A percentile compares a stretch with the other conserved stretches of the same genome.
Evolutionary conservation across 148 eudicot species (phyloP).

Genomic region (Pharnaceum exiguum): DNA sequence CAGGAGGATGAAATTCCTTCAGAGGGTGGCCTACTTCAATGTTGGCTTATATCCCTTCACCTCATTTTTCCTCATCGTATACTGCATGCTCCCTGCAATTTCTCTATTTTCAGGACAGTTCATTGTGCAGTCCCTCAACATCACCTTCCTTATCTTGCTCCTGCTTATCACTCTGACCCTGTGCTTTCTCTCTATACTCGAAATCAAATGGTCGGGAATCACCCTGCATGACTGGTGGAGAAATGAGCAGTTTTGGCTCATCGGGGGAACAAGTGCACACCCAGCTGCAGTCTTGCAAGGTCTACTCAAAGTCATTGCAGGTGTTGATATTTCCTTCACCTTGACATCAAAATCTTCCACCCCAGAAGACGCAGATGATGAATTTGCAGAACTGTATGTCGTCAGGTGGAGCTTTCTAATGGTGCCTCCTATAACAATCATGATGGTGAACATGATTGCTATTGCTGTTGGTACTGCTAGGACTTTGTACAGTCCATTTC

Average conservation of each 20-base stretch:
- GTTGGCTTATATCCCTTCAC: slow-evolving; percentile 95
- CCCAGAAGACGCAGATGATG: slow-evolving; percentile 81
- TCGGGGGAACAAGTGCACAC: slow-evolving; percentile 97
- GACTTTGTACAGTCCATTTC: slow-evolving; percentile 89
- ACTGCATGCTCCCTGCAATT: slow-evolving; percentile 84
- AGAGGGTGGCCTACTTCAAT: slow-evolving; percentile 82
- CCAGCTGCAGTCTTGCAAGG: slow-evolving; percentile 95
- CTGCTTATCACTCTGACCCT: slow-evolving; percentile 67
- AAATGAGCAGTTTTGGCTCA: slow-evolving; percentile 96
- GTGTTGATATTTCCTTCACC: slow-evolving; percentile 90
- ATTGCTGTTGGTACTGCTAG: slow-evolving; percentile 72
- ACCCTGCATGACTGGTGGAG: slow-evolving; percentile 99
- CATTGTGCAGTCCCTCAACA: slow-evolving; percentile 71
- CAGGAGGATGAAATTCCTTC: slow-evolving; percentile 78
- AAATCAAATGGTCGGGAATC: slow-evolving; percentile 89
- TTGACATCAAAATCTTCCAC: slow-evolving; percentile 71
- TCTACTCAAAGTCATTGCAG: slow-evolving; percentile 80
- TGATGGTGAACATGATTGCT: slow-evolving; percentile 73
- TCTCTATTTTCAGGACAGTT: slow-evolving; percentile 89
- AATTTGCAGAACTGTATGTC: slow-evolving; percentile 82
- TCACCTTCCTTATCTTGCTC: slow-evolving; percentile 62
- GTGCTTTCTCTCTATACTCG: slow-evolving; percentile 74
- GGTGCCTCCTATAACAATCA: slow-evolving; percentile 91
- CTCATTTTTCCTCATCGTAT: slow-evolving; percentile 71
- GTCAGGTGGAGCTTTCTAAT: slow-evolving; percentile 70